Evolutionary conservation across 2,329 filamentous ascomycete genomes (phyloP).

Genomic region (Paecilomyces sp.): DNA sequence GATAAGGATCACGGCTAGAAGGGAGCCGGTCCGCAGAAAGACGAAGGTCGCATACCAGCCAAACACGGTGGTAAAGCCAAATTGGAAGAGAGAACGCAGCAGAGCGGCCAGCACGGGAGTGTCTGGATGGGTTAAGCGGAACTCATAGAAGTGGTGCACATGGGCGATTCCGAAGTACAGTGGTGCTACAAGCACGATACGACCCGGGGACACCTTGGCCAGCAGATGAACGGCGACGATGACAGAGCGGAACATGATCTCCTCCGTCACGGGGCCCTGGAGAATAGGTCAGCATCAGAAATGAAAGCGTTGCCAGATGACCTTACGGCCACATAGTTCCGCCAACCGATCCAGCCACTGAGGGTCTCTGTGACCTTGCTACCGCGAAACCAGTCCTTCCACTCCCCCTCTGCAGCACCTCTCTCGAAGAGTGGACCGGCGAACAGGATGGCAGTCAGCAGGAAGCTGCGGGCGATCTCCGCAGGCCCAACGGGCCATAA

Average conservation of each 20-base stretch:
- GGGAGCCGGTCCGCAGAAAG: conserved; percentile 75
- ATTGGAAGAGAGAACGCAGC: conserved; percentile 70
- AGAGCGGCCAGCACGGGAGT: conserved; percentile 58
- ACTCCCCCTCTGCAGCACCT: conserved; percentile 64
- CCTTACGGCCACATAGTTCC: conserved; percentile 78
- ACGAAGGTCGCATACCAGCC: conserved; percentile 89
- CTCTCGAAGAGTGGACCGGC: conserved; percentile 75
- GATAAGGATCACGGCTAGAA: conserved; percentile 66
- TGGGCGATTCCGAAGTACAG: conserved; percentile 91
- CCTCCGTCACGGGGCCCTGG: conserved; percentile 81
- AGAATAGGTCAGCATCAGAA: conserved; percentile 6
- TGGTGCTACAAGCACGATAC: conserved; percentile 73
- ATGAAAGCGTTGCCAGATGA: conserved; percentile 1
- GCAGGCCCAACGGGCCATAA: conserved; percentile 67
- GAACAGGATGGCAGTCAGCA: conserved; percentile 73
- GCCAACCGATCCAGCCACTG: conserved; percentile 71
- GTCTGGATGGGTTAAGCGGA: conserved; percentile 69
- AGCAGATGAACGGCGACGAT: conserved; percentile 76
- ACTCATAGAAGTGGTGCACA: conserved; percentile 94
- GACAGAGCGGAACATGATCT: conserved; percentile 85
- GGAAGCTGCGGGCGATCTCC: conserved; percentile 58
- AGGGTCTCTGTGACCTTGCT: conserved; percentile 53
- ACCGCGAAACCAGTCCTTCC: conserved; percentile 57
- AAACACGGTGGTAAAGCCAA: conserved; percentile 86
- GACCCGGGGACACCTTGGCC: conserved; percentile 49